Evolutionary conservation across 257 asterid genomes (phyloP).

Genomic region (Leptodermis oblonga): DNA sequence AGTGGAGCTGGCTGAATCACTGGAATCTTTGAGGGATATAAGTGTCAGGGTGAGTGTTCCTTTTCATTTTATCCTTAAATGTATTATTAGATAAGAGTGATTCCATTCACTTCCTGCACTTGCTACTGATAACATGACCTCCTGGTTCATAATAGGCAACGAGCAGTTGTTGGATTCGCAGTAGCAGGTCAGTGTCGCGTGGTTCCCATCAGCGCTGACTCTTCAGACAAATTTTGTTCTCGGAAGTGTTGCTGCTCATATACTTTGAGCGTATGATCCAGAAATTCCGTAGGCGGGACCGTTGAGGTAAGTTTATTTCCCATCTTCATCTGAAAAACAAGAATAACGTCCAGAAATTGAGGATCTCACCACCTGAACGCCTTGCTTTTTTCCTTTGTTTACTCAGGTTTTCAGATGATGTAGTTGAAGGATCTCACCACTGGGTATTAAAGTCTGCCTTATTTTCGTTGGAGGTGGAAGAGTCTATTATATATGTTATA

Average conservation of each 20-base stretch:
- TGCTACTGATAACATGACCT: conserved; percentile 13
- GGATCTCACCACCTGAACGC: background rate
- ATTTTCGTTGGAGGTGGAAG: conserved; percentile 34
- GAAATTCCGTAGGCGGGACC: conserved; percentile 13
- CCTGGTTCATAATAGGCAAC: conserved; percentile 38
- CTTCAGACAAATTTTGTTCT: conserved; percentile 11
- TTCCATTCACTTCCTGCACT: background rate
- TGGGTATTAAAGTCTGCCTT: conserved; percentile 30
- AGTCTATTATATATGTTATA: conserved; percentile 6
- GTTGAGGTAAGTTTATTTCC: conserved; percentile 25
- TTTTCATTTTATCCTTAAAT: background rate
- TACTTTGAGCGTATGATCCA: conserved; percentile 3
- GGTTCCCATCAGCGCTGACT: conserved; percentile 29
- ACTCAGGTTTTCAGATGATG: conserved; percentile 15
- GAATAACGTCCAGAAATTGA: background rate
- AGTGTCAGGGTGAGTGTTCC: conserved; percentile 45
- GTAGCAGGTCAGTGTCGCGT: conserved; percentile 44
- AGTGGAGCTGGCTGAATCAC: conserved; percentile 79
- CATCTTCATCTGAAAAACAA: background rate
- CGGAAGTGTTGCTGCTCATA: background rate
- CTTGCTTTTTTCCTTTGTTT: conserved; percentile 6
- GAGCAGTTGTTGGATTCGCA: conserved; percentile 56
- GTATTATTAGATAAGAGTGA: background rate
- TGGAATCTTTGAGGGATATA: conserved; percentile 64
- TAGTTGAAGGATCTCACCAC: conserved; percentile 17